Evolutionary conservation across 2,329 filamentous ascomycete genomes (phyloP).

Genomic region (Trichoderma afroharzianum): DNA sequence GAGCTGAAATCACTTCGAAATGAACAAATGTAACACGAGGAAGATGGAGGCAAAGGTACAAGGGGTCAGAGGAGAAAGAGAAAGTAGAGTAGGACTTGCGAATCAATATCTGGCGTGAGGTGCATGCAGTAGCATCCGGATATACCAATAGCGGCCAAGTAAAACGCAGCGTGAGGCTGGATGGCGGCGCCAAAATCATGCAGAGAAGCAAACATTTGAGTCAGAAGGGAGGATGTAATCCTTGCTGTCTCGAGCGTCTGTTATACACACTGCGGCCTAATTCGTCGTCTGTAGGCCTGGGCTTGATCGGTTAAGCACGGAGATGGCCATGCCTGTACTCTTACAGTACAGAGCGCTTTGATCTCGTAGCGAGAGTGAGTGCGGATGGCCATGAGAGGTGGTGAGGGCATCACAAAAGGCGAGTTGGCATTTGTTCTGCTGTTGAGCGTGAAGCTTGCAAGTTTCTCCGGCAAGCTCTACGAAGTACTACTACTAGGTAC

Average conservation of each 20-base stretch:
- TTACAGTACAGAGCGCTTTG: not conserved
- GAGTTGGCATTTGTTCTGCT: not conserved
- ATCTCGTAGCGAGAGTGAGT: not conserved
- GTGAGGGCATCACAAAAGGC: not conserved
- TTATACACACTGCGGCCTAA: not conserved
- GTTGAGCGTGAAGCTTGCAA: not conserved
- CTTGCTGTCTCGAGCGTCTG: constrained; percentile 1
- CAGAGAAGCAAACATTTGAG: not conserved
- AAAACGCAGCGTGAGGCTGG: not conserved
- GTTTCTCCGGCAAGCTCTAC: not conserved
- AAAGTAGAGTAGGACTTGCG: not conserved
- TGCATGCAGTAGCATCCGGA: not conserved
- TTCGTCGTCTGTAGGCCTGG: not conserved
- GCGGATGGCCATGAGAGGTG: not conserved
- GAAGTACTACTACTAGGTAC: too few relatives aligned
- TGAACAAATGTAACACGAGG: not conserved
- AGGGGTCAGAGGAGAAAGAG: not conserved
- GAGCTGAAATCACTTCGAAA: not conserved
- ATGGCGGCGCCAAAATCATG: constrained; percentile 1
- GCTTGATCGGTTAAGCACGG: not conserved
- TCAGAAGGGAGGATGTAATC: not conserved
- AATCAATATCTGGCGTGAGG: not conserved
- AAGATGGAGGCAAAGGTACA: not conserved
- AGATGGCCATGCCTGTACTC: not conserved
- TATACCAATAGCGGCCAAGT: not conserved